Evolutionary conservation across 73 alveolate genomes (phyloP).

Genomic region (Blepharisma japonicum): DNA sequence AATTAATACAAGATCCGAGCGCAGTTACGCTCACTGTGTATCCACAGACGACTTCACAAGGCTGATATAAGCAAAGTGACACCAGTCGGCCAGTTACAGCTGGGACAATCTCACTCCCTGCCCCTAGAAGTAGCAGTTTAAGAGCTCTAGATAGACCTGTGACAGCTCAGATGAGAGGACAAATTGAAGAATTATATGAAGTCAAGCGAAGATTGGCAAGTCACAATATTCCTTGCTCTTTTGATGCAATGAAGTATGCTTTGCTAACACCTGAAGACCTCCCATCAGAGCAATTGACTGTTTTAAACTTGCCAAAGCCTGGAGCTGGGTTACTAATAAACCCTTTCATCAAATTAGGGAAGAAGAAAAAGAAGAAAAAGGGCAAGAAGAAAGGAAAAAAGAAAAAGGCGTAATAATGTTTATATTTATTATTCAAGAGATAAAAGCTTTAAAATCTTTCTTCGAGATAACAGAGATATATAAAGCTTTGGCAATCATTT

Average conservation of each 20-base stretch:
- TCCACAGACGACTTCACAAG: not conserved
- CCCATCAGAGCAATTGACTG: not conserved
- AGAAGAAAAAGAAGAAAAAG: constrained; percentile 9
- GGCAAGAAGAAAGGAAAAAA: not conserved
- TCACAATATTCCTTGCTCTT: not conserved
- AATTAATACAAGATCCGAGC: not conserved
- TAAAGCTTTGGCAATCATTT: too few relatives aligned
- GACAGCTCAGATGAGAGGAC: constrained; percentile 1
- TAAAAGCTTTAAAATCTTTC: too few relatives aligned
- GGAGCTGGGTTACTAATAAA: constrained; percentile 7
- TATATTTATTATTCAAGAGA: too few relatives aligned
- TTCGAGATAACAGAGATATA: too few relatives aligned
- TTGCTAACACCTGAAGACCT: constrained; percentile 16
- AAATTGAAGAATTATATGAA: not conserved
- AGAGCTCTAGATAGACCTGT: not conserved
- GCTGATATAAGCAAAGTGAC: not conserved
- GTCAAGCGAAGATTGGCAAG: constrained; percentile 12
- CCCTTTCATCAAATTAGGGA: constrained; percentile 9
- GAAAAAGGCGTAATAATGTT: not conserved
- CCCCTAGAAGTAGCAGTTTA: not conserved
- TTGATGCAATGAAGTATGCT: constrained; percentile 17
- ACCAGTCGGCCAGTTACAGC: constrained; percentile 3
- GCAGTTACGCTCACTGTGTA: constrained; percentile 11
- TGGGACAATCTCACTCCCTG: not conserved
- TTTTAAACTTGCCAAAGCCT: not conserved